A percentile compares a stretch with the other conserved stretches of the same genome.
Evolutionary conservation across 345 rosid genomes (phyloP).

Genomic region (Euphorbia pulcherrima): DNA sequence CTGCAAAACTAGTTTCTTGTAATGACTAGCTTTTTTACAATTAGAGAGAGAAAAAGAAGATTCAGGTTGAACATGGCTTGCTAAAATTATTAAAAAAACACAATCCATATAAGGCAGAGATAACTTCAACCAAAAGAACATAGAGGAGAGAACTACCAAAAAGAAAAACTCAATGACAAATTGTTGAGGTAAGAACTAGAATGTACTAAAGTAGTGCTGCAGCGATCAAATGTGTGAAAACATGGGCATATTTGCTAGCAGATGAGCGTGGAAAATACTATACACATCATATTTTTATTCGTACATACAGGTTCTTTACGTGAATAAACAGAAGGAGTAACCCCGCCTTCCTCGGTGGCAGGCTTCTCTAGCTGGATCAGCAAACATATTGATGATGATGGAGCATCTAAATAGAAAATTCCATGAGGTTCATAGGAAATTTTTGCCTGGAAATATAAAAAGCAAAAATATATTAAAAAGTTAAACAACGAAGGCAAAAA

Average conservation of each 20-base stretch:
- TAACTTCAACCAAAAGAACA: not conserved
- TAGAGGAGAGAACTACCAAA: not conserved
- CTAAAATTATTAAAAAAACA: not conserved
- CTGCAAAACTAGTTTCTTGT: not conserved
- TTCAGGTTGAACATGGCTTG: not conserved
- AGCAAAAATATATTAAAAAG: conserved; percentile 11
- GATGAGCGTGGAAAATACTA: not conserved
- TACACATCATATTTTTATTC: not conserved
- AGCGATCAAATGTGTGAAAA: not conserved
- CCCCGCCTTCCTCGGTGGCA: conserved; percentile 90
- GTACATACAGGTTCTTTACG: conserved; percentile 95
- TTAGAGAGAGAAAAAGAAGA: not conserved
- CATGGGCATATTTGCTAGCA: not conserved
- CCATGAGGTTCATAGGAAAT: conserved; percentile 61
- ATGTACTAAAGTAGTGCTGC: conserved; percentile 5
- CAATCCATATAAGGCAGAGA: not conserved
- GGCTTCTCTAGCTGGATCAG: conserved; percentile 90
- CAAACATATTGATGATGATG: conserved; percentile 83
- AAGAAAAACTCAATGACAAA: not conserved
- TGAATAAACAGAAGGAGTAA: conserved; percentile 88
- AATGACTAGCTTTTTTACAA: too few species aligned
- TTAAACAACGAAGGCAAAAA: not conserved
- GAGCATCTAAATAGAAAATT: conserved; percentile 85
- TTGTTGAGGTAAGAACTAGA: conserved; percentile 14
- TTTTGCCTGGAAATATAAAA: conserved; percentile 48